Evolutionary conservation across 768 basidiomycete genomes (phyloP).

Genomic region (Rickenella mellea): DNA sequence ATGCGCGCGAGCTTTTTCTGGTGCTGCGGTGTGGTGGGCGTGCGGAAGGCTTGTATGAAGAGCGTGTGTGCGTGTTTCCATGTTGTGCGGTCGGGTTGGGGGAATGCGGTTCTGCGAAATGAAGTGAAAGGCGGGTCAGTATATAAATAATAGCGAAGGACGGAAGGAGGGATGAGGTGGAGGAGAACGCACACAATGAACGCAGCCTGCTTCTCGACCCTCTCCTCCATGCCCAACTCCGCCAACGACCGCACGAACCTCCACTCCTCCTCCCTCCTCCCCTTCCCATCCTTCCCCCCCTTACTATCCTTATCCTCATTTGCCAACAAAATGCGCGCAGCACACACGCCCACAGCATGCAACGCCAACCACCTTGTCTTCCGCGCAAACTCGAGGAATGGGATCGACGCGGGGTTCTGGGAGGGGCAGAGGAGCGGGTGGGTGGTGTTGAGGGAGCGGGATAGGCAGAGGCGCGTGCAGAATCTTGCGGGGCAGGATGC

Average conservation of each 20-base stretch:
- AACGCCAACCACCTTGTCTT: constrained; percentile 59
- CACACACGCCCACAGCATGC: constrained; percentile 61
- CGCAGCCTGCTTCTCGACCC: constrained; percentile 22
- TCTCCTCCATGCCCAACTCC: constrained; percentile 69
- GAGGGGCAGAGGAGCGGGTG: constrained; percentile 69
- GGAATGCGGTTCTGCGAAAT: constrained; percentile 20
- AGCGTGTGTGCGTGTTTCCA: constrained; percentile 62
- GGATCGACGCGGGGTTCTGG: constrained; percentile 60
- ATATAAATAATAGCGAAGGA: too few species aligned
- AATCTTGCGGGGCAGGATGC: constrained; percentile 55
- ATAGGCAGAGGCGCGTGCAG: constrained; percentile 72
- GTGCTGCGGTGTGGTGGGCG: constrained; percentile 38
- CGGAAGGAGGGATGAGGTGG: too few species aligned
- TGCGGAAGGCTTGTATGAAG: constrained; percentile 52
- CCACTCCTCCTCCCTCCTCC: constrained; percentile 41
- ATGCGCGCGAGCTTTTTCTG: constrained; percentile 50
- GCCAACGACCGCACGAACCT: constrained; percentile 53
- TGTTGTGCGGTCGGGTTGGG: constrained; percentile 50
- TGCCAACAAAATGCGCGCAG: constrained; percentile 52
- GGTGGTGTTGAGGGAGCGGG: constrained; percentile 44
- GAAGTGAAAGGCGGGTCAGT: too few species aligned
- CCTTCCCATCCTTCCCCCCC: constrained; percentile 21
- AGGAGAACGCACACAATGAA: too few species aligned
- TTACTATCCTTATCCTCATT: too few species aligned
- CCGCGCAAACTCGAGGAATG: constrained; percentile 52